Evolutionary conservation across 495 filamentous ascomycete genomes (phyloP).

Genomic region (Penicillium bovifimosum): DNA sequence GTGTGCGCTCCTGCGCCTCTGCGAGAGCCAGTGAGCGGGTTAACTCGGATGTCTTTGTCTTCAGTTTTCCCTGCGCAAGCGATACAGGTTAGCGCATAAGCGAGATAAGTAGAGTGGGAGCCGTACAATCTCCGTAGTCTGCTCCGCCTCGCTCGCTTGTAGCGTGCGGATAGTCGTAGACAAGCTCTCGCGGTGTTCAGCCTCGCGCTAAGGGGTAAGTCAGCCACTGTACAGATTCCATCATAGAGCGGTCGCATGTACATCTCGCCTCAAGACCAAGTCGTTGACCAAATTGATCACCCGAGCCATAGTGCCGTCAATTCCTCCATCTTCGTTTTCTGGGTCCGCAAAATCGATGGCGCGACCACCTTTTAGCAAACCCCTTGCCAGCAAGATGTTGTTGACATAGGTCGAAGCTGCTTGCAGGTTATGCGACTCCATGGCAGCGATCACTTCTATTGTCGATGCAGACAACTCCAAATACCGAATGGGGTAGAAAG

Average conservation of each 20-base stretch:
- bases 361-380: conserved; percentile 76
- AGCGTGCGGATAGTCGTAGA: conserved; percentile 73
- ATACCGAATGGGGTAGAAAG: conserved; percentile 40
- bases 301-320: conserved; percentile 68
- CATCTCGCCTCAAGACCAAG: conserved; percentile 76
- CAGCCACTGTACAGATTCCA: conserved; percentile 7
- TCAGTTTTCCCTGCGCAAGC: conserved; percentile 49
- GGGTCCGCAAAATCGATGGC: conserved; percentile 82
- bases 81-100: conserved; percentile 10
- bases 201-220: conserved; percentile 62
- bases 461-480: conserved; percentile 11
- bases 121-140: conserved; percentile 53
- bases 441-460: conserved; percentile 29
- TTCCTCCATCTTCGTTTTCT: conserved; percentile 56
- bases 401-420: conserved; percentile 94
- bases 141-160: conserved; percentile 63
- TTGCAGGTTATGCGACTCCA: conserved; percentile 75
- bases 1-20: conserved; percentile 65
- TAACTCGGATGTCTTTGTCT: conserved; percentile 65
- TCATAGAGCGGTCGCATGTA: conserved; percentile 36
- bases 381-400: conserved; percentile 85
- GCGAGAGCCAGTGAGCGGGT: conserved; percentile 68
- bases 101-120: background rate
- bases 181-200: conserved; percentile 74
- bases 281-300: conserved; percentile 93